These are phyloP conservation scores for Myxozyma lipomycoides DNA, from an alignment of 805 yeast genomes.

Conservation along the genomic window DNA sequence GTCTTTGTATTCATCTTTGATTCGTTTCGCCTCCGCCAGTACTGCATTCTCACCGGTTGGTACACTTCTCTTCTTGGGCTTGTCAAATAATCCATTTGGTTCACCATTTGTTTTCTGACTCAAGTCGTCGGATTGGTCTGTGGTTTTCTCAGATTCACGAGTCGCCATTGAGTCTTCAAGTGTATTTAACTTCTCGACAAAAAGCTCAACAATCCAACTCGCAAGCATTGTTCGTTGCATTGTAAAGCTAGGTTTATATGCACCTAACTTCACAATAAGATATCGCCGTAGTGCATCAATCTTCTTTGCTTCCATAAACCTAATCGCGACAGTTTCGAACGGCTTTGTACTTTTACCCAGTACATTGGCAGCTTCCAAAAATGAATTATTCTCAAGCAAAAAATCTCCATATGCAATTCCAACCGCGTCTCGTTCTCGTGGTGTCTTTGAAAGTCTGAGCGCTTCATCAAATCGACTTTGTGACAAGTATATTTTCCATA, in stretches of 20 bases:
- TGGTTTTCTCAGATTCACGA: conserved; percentile 22
- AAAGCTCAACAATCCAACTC: conserved; percentile 63
- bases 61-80: conserved; percentile 37
- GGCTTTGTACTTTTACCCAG: conserved; percentile 63
- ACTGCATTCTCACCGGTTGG: conserved; percentile 31
- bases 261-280: conserved; percentile 43
- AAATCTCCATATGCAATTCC: conserved; percentile 53
- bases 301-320: conserved; percentile 45
- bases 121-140: not conserved
- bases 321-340: conserved; percentile 64
- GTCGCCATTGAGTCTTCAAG: conserved; percentile 40
- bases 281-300: conserved; percentile 47
- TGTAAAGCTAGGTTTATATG: conserved; percentile 24
- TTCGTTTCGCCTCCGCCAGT: conserved; percentile 30
- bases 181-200: conserved; percentile 46
- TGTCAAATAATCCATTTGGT: conserved; percentile 38
- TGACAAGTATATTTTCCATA: conserved; percentile 65
- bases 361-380: conserved; percentile 45
- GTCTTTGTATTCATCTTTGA: conserved; percentile 40
- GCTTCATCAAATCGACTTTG: conserved; percentile 63
- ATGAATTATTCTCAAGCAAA: conserved; percentile 37
- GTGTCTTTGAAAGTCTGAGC: conserved; percentile 43
- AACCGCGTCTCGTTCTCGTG: conserved; percentile 47
- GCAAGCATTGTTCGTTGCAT: conserved; percentile 54
- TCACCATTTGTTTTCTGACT: conserved; percentile 8